Conservation (phyloP, 768 basidiomycete genomes). For the Lactarius akahatsu region DNA sequence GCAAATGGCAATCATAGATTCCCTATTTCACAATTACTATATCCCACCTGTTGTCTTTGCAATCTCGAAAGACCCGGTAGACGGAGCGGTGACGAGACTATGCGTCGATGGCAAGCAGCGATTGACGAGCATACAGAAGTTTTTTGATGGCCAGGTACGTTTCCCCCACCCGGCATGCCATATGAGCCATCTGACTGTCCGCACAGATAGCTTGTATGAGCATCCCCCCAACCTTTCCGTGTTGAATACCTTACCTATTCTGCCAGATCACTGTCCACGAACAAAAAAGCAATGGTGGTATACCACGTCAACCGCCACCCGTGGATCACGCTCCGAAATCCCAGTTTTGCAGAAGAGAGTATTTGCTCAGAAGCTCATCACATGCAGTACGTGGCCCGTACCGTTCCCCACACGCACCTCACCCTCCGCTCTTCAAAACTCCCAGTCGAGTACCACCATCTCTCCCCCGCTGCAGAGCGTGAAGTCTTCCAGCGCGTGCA, state of each 20-base stretch:
- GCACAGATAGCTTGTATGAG: constrained; percentile 54
- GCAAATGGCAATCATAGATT: constrained; percentile 74
- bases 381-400: constrained; percentile 50
- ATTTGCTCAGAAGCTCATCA: constrained; percentile 57
- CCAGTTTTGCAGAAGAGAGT: constrained; percentile 50
- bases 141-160: constrained; percentile 64
- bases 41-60: constrained; percentile 80
- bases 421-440: background rate
- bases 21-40: constrained; percentile 75
- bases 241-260: background rate
- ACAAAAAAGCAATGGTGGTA: constrained; percentile 67
- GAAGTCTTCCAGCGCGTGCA: constrained; percentile 85
- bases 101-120: constrained; percentile 85
- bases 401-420: background rate
- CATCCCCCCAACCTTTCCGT: too few relatives aligned
- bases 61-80: constrained; percentile 37
- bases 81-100: constrained; percentile 43
- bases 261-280: constrained; percentile 52
- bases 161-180: background rate
- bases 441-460: constrained; percentile 64
- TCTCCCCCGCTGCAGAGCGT: constrained; percentile 59
- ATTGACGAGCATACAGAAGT: constrained; percentile 71
- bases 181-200: background rate
- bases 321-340: constrained; percentile 47
- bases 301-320: constrained; percentile 49